phyloP scores from a whole-genome alignment of 176 grass and related monocot genomes.

The sorghum (Sorghum bicolor) region DNA sequence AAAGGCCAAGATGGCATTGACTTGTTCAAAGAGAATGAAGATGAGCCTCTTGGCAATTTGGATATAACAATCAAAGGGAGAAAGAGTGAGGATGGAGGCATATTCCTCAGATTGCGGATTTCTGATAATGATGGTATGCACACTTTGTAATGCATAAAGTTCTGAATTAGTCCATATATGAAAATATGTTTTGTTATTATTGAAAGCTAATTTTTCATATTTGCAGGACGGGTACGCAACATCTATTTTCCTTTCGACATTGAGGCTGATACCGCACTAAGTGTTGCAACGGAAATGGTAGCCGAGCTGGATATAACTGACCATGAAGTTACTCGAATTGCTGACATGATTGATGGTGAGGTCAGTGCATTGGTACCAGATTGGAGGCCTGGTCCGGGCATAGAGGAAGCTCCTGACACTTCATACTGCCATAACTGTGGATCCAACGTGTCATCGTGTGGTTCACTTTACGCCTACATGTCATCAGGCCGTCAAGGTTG shows the following conservation, averaged over 20 bases:
- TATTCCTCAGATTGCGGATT: conserved; percentile 77
- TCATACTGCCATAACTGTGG: conserved; percentile 58
- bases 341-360: conserved; percentile 93
- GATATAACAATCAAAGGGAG: conserved; percentile 86
- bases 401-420: conserved; percentile 57
- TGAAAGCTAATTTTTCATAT: conserved; percentile 28
- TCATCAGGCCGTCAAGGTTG: conserved; percentile 40
- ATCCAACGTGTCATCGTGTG: conserved; percentile 68
- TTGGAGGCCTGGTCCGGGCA: conserved; percentile 78
- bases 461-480: conserved; percentile 69
- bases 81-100: conserved; percentile 70
- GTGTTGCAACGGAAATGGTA: conserved; percentile 88
- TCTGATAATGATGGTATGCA: conserved; percentile 67
- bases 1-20: conserved; percentile 65
- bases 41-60: conserved; percentile 58
- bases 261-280: conserved; percentile 76
- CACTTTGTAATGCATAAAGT: conserved; percentile 4
- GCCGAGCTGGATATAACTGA: conserved; percentile 87
- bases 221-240: conserved; percentile 66
- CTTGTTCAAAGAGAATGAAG: conserved; percentile 71
- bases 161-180: conserved; percentile 14
- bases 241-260: conserved; percentile 88
- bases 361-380: conserved; percentile 70
- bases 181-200: neutral
- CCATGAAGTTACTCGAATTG: conserved; percentile 87